Percentiles rank a stretch among this genome's conserved stretches.
These are phyloP conservation scores for Nicotiana paniculata DNA, from an alignment of 257 asterid genomes.

Conservation along the genomic window DNA sequence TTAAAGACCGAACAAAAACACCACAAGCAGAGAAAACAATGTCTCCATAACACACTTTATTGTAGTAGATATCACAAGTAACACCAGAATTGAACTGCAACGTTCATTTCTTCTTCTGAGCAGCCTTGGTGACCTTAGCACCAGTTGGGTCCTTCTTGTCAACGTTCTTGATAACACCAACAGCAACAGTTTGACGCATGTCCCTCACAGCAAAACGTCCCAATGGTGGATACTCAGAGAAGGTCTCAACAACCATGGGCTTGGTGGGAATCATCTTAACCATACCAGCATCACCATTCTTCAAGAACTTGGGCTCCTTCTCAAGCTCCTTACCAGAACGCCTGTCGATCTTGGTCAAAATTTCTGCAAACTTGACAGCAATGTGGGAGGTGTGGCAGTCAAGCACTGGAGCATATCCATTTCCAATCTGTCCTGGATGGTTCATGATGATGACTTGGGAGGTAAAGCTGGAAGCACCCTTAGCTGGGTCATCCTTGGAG, in stretches of 20 bases:
- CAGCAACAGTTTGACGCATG: constrained; percentile 80
- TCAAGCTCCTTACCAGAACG: constrained; percentile 73
- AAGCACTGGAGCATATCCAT: constrained; percentile 64
- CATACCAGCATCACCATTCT: constrained; percentile 68
- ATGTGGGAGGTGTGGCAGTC: constrained; percentile 72
- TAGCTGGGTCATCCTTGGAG: constrained; percentile 79
- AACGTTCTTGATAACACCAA: constrained; percentile 62
- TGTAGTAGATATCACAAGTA: neutral
- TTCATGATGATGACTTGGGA: constrained; percentile 77
- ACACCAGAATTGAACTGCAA: constrained; percentile 5
- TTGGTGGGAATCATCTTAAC: constrained; percentile 83
- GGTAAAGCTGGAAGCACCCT: constrained; percentile 59
- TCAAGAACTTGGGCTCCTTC: constrained; percentile 74
- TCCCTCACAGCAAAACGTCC: constrained; percentile 73
- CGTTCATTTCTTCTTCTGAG: constrained; percentile 65
- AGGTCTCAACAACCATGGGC: constrained; percentile 77
- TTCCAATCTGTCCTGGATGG: constrained; percentile 75
- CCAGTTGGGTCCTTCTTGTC: constrained; percentile 73
- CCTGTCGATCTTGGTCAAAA: constrained; percentile 70
- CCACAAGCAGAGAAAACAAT: neutral
- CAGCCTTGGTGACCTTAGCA: constrained; percentile 80
- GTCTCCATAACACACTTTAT: constrained; percentile 6
- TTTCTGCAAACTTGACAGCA: constrained; percentile 60
- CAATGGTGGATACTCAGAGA: constrained; percentile 52
- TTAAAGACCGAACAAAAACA: neutral